Percentiles rank a stretch among this genome's conserved stretches.
Evolutionary conservation across 768 basidiomycete genomes (phyloP).

Genomic region (Ephemerocybe angulata): DNA sequence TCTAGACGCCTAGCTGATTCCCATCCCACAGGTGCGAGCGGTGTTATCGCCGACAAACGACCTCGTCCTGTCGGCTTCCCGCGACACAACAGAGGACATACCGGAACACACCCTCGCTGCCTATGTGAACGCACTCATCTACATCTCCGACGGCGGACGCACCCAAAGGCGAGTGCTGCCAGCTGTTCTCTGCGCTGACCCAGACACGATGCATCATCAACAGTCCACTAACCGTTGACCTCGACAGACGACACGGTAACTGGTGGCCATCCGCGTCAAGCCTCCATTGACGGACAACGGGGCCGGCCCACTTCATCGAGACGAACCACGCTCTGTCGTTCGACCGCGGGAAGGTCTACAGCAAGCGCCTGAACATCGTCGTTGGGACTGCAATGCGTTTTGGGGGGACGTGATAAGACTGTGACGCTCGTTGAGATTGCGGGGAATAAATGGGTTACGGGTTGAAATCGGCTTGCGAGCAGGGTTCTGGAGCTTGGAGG

Average conservation of each 20-base stretch:
- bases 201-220: constrained; percentile 11
- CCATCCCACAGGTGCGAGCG: constrained; percentile 66
- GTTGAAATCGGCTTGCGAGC: no score
- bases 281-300: no score
- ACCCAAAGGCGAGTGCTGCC: constrained; percentile 52
- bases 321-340: no score
- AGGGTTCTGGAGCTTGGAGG: no score
- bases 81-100: constrained; percentile 71
- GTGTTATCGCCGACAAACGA: constrained; percentile 72
- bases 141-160: constrained; percentile 68
- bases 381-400: no score
- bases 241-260: constrained; percentile 79
- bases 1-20: constrained; percentile 7
- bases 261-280: no score
- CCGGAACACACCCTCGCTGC: constrained; percentile 54
- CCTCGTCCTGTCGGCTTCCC: constrained; percentile 84
- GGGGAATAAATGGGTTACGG: no score
- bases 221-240: constrained; percentile 13
- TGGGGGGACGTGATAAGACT: no score
- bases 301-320: no score
- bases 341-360: no score
- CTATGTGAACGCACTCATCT: constrained; percentile 80
- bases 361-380: no score
- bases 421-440: no score
- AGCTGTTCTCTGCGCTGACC: not conserved